Evolutionary conservation across 75 land plant genomes (phyloP).

Genomic region (Pinus taeda): DNA sequence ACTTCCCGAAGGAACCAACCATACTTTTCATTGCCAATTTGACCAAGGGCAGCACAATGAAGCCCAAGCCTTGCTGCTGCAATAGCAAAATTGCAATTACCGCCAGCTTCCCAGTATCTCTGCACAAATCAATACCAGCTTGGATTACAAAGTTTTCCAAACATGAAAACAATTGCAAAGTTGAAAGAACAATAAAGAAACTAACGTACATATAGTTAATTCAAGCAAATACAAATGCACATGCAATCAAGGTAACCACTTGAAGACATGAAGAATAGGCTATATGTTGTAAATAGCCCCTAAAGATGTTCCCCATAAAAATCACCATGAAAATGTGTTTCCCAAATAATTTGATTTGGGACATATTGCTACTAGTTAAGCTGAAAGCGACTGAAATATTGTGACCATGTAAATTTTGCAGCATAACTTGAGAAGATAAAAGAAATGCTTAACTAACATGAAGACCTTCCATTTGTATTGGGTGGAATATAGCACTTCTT

Average conservation of each 20-base stretch:
- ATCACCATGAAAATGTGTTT: background rate
- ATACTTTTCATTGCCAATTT: constrained; percentile 80
- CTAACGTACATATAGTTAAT: too few relatives aligned
- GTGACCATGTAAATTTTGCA: background rate
- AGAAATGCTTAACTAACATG: constrained; percentile 1
- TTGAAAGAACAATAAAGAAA: background rate
- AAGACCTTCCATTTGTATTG: too few relatives aligned
- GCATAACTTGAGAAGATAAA: background rate
- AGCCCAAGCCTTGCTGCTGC: constrained; percentile 88
- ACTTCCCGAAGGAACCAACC: constrained; percentile 71
- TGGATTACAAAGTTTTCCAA: background rate
- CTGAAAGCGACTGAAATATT: background rate
- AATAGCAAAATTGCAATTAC: constrained; percentile 82
- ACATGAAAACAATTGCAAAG: background rate
- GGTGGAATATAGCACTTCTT: too few relatives aligned
- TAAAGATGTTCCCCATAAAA: background rate
- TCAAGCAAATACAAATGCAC: background rate
- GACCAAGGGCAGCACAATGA: constrained; percentile 61
- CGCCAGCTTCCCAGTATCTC: constrained; percentile 96
- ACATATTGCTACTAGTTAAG: background rate
- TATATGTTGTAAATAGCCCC: background rate
- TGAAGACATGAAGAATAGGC: background rate
- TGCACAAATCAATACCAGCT: constrained; percentile 9
- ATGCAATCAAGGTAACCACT: background rate
- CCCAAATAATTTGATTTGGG: background rate